Base-by-base conservation (phyloP, 2,329 filamentous ascomycete species). In the Aspergillus sp. region DNA sequence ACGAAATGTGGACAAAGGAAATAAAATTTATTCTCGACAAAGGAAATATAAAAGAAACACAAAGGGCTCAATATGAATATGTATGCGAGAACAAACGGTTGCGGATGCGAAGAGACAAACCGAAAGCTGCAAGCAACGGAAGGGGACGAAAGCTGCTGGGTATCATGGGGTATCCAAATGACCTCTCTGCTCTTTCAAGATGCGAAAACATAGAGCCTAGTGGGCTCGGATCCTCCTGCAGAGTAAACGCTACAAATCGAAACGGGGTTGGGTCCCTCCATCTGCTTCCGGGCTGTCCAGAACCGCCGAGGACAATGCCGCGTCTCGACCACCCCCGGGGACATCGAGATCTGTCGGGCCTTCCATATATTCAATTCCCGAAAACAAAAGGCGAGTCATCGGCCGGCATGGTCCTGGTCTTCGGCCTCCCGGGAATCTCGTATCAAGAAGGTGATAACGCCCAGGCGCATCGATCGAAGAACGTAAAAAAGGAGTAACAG, bases 141-240 rank as follows among this genome's bases (percentile, higher is more conserved):
- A 61, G 54, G 54, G 55, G 61, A 58, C 56, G 61, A 66, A 68
- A 65, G 66, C 64, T 71, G 62, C 59, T 58, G 69, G 69, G 69
- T 72, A 72, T 71, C 69, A 71, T 59, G 61, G 64, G 66, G 64
- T 69, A 69, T 68, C 66, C 68, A 71, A 71, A 68, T 64, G 66
- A 67, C 63, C 64, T 65, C 57, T 60, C 59, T 69, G 64, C 63
- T 67, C 60, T 63, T 59, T 63, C 53, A 59, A 59, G 57, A 52
- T 58, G 54, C 49, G 47, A 58, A 47, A 58, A 55, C 50, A 49
- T 52, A 56, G 56, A 64, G 59, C 54, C 56, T 58, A 31, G 17
- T 46, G 40, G 52, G 52, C 49, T 57, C 50, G 23, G 52, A 53
- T 52, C 48, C 43, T 57, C 45, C 49, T 51, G 60, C 51, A 54